These are phyloP conservation scores for Cystobasidium tubakii DNA, from an alignment of 768 basidiomycete species.

Conservation along the genomic window DNA sequence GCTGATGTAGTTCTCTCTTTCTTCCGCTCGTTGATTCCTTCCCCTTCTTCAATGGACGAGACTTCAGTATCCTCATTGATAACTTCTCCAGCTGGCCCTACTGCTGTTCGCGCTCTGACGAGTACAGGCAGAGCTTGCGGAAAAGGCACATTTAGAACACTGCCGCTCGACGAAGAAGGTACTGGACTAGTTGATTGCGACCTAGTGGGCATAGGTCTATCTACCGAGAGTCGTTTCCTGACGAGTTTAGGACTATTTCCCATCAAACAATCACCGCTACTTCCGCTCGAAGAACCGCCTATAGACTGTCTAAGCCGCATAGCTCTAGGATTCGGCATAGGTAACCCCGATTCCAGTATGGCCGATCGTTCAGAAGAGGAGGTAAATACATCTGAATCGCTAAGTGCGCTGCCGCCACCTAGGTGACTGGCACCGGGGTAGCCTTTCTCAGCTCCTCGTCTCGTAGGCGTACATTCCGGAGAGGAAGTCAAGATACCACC, in stretches of 20 bases:
- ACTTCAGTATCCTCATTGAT: background rate
- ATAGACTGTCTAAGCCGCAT: background rate
- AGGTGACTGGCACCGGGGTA: background rate
- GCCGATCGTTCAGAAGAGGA: background rate
- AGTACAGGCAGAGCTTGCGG: background rate
- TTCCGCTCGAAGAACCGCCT: background rate
- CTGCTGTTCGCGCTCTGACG: background rate
- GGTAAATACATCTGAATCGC: background rate
- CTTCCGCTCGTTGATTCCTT: background rate
- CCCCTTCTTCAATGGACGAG: background rate
- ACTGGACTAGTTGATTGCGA: constrained; percentile 5
- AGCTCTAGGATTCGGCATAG: background rate
- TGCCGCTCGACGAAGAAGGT: background rate
- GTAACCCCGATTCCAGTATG: background rate
- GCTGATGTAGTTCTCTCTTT: background rate
- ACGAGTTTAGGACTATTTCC: background rate
- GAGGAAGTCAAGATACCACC: background rate
- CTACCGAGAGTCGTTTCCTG: background rate
- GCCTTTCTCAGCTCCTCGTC: background rate
- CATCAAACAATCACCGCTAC: background rate
- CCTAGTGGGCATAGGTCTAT: background rate
- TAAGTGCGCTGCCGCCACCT: background rate
- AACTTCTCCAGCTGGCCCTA: background rate
- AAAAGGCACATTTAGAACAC: background rate
- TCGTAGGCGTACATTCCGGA: constrained; percentile 27